Evolutionary conservation across 2,329 filamentous ascomycete species (phyloP), one percentile per base, ranked within the genome.

Genomic region (Pyrenophora seminiperda): DNA sequence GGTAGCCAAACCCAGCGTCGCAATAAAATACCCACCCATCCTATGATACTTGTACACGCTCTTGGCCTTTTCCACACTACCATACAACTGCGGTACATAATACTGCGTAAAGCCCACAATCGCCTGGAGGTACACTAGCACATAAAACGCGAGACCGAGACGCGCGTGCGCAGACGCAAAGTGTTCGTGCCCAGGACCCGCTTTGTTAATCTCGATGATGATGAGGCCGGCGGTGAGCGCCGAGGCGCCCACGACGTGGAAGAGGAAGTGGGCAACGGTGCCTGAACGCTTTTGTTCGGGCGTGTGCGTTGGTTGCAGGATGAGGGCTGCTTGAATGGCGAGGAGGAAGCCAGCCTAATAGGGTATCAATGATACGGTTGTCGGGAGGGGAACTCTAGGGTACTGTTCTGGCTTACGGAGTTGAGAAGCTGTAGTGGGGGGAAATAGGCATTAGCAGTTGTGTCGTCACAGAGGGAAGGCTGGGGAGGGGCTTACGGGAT

Each of bases 1-100:
- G 0, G 92, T 94, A 7, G 83, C 84, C 54, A 96, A 75, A 54
- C 93, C 79, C 62, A 95, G 65, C 41, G 87, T 66, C 45, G 93
- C 75, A 50, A 92, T 76, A 6, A 84, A 59, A 69, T 99, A 97
- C 2, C 93, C 94, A 17, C 80, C 81, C 45, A 82, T 75, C 22
- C 93, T 84, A 72, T 97, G 94, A 65, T 92, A 96, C 75, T 96
- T 97, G 81, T 93, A 97, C 33, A 96, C 72, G 18, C 79, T 79
- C 80, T 92, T 95, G 15, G 91, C 93, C 3, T 85, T 85, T 19
- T 90, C 86, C 56, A 87, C 85, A 47, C 90, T 85, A 4, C 92
- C 92, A 63, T 93, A 95, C 1, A 96, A 64, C 0, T 69, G 67
- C 0, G 92, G 92, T 2, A 83, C 77, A 50, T 85, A 90, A 78